phyloP scores from a whole-genome alignment of 1,284 basidiomycete species.

The Hemileia vastatrix region DNA sequence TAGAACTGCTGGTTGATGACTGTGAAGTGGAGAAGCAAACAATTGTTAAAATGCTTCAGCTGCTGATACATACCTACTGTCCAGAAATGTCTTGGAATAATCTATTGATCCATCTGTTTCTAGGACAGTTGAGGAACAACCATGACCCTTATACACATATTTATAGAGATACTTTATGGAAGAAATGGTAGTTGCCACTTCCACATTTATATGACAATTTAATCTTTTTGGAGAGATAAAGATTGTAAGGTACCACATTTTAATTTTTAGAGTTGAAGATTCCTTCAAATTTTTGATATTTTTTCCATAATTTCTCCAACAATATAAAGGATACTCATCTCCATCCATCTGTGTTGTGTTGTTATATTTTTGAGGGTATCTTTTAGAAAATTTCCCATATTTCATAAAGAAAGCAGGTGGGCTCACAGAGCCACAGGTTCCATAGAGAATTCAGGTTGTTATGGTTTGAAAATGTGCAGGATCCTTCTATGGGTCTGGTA shows the following conservation, averaged over 20 bases:
- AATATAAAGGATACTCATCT: neutral
- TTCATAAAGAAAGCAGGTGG: neutral
- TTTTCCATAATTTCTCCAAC: neutral
- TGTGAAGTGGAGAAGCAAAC: too few relatives aligned
- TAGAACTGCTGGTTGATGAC: too few relatives aligned
- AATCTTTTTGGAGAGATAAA: neutral
- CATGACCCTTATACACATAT: neutral
- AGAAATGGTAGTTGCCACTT: neutral
- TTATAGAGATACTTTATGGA: conserved; percentile 4
- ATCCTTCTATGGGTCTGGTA: neutral
- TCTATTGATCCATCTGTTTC: neutral
- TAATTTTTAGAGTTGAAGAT: neutral
- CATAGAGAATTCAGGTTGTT: neutral
- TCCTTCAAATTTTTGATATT: neutral
- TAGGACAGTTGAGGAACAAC: neutral
- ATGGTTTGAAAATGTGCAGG: neutral
- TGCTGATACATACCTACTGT: too few relatives aligned
- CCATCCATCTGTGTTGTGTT: neutral
- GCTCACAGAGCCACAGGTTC: neutral
- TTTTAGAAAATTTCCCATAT: too few relatives aligned
- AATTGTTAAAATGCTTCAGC: too few relatives aligned
- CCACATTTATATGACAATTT: conserved; percentile 13
- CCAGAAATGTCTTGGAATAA: too few relatives aligned
- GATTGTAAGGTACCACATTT: conserved; percentile 4
- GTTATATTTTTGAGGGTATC: neutral